Conservation (phyloP, 2,329 filamentous ascomycete species). For the Pochonia chlamydosporia region DNA sequence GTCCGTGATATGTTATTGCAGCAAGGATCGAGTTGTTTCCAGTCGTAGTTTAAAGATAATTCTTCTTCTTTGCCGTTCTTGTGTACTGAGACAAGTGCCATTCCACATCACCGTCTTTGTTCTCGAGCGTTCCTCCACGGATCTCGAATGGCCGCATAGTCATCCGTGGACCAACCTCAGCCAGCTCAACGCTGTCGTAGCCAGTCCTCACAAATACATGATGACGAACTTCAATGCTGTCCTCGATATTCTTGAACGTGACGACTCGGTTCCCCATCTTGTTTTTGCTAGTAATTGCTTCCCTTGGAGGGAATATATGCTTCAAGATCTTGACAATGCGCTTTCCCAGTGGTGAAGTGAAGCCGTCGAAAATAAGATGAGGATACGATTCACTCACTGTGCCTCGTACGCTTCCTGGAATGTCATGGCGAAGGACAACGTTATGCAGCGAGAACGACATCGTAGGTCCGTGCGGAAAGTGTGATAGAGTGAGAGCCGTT, state of each 20-base stretch:
- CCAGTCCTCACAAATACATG: constrained; percentile 88
- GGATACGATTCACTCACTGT: constrained; percentile 91
- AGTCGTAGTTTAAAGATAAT: constrained; percentile 8
- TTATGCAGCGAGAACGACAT: constrained; percentile 83
- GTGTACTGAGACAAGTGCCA: constrained; percentile 97
- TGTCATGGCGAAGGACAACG: constrained; percentile 86
- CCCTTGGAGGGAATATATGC: constrained; percentile 87
- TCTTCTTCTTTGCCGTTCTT: constrained; percentile 88
- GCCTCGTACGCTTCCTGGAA: constrained; percentile 79
- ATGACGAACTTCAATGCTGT: constrained; percentile 80
- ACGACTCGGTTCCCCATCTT: constrained; percentile 87
- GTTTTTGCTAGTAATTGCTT: constrained; percentile 60
- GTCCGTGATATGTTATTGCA: too few relatives aligned
- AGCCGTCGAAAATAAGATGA: constrained; percentile 92
- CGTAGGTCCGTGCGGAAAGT: constrained; percentile 81
- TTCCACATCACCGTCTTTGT: constrained; percentile 91
- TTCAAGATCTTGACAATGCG: constrained; percentile 87
- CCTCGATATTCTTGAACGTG: constrained; percentile 90
- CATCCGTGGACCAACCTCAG: constrained; percentile 90
- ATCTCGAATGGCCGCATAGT: constrained; percentile 97
- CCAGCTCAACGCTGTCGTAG: constrained; percentile 81
- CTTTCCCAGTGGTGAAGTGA: constrained; percentile 72
- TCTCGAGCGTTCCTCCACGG: constrained; percentile 82
- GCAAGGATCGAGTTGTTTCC: too few relatives aligned
- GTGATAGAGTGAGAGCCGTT: constrained; percentile 80